These are phyloP conservation scores for Tolypocladium capitatum DNA, from an alignment of 2,329 filamentous ascomycete genomes.

Conservation along the genomic window DNA sequence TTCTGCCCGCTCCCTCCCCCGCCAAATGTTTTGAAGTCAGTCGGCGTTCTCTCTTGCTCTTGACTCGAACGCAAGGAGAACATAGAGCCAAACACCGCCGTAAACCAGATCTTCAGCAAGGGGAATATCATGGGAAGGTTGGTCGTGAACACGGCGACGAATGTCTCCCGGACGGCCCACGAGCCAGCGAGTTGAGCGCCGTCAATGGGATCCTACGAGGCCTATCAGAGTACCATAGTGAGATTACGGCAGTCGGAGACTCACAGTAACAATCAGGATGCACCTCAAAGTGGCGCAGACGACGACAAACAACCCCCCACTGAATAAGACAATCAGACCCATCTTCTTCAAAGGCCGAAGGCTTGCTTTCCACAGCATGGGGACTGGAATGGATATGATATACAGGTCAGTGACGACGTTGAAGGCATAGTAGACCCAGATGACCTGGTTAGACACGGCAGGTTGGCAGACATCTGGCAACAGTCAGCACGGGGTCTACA, in stretches of 20 bases:
- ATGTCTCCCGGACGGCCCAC: conserved; percentile 30
- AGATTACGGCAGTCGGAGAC: no score
- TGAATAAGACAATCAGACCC: conserved; percentile 24
- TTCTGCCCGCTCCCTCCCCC: conserved; percentile 2
- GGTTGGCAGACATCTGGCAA: conserved; percentile 30
- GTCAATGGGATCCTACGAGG: conserved; percentile 22
- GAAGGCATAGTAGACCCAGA: conserved; percentile 36
- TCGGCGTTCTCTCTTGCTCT: conserved; percentile 9
- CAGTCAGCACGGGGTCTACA: not conserved
- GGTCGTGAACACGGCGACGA: conserved; percentile 29
- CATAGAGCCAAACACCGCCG: conserved; percentile 11
- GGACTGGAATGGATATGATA: conserved; percentile 42
- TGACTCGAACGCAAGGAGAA: conserved; percentile 9
- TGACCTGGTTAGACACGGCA: conserved; percentile 34
- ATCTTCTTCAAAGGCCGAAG: conserved; percentile 23
- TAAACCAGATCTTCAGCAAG: conserved; percentile 23
- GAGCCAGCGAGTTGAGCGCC: conserved; percentile 26
- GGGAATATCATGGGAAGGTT: conserved; percentile 33
- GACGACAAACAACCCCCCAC: conserved; percentile 26
- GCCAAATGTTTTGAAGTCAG: conserved; percentile 8
- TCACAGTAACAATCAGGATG: conserved; percentile 14
- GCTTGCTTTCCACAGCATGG: conserved; percentile 30
- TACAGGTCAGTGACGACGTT: conserved; percentile 46
- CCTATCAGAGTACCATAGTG: no score
- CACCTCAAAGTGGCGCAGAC: conserved; percentile 24